Base-by-base conservation (phyloP, 108 stramenopile genomes). In the Cyclotella atomus region DNA sequence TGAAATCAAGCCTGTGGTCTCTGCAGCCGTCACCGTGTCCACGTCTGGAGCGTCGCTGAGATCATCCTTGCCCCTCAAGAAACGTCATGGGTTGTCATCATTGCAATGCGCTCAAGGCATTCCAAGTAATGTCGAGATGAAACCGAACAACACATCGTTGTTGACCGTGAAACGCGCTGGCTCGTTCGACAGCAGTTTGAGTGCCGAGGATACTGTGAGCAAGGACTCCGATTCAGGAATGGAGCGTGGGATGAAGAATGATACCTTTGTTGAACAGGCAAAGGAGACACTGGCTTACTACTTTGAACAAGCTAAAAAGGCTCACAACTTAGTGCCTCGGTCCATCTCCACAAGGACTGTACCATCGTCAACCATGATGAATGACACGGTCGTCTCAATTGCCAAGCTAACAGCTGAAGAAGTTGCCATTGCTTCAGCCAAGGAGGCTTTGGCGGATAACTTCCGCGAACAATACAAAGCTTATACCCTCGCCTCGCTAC, bases 371-470 rank as follows among this genome's bases (percentile, higher is more conserved):
- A n/a, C n/a, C n/a, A n/a, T n/a, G n/a, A n/a, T n/a, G n/a, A n/a
- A n/a, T n/a, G n/a, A n/a, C n/a, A n/a, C n/a, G n/a, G n/a, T n/a
- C n/a, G n/a, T n/a, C n/a, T n/a, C n/a, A n/a, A n/a, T n/a, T n/a
- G n/a, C n/a, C n/a, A n/a, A n/a, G n/a, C n/a, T n/a, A n/a, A n/a
- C n/a, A n/a, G n/a, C n/a, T n/a, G n/a, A n/a, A n/a, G n/a, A n/a
- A n/a, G n/a, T n/a, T n/a, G 68, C 68, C 68, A 85, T 44, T 75
- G 64, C 64, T 82, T 73, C 55, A 60, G 88, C 57, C 59, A 60
- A 76, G 79, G 83, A 61, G 71, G 57, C 66, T 45, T 75, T 63
- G 60, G 81, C 75, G 55, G 81, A 57, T 34, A 71, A 68, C 50
- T 72, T 79, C 60, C 61, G 72, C n/a, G 59, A 79, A 46, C 78